Percentiles rank a stretch among this genome's conserved stretches.
Conservation (phyloP, 2,329 filamentous ascomycete species). For the Trichophyton schoenleinii region DNA sequence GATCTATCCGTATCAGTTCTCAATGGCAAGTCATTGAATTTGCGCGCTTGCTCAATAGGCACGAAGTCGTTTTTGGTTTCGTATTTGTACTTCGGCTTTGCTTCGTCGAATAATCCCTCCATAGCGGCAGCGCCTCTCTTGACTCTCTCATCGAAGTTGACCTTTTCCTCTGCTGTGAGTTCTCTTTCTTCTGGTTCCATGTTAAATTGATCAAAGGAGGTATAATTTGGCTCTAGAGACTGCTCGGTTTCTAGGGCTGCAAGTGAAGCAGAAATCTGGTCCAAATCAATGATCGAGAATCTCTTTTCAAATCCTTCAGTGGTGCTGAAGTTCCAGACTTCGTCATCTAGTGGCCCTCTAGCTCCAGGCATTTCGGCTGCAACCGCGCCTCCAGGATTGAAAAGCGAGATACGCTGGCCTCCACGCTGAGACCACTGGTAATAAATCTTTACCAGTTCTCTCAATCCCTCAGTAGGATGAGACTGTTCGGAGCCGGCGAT, state of each 20-base stretch:
- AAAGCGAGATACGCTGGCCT: conserved; percentile 43
- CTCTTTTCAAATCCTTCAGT: conserved; percentile 48
- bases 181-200: conserved; percentile 19
- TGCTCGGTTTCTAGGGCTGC: conserved; percentile 28
- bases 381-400: conserved; percentile 47
- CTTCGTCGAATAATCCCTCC: conserved; percentile 45
- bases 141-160: conserved; percentile 45
- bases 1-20: conserved; percentile 35
- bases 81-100: conserved; percentile 46
- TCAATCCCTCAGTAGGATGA: conserved; percentile 34
- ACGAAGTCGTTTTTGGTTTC: conserved; percentile 41
- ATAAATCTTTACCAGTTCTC: conserved; percentile 36
- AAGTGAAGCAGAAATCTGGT: conserved; percentile 37
- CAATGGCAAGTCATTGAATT: conserved; percentile 44
- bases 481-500: conserved; percentile 31
- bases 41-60: conserved; percentile 30
- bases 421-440: conserved; percentile 39
- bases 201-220: conserved; percentile 17
- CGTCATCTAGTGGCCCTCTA: conserved; percentile 31
- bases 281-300: conserved; percentile 36
- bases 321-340: conserved; percentile 55
- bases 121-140: conserved; percentile 45
- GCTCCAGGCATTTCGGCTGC: conserved; percentile 39
- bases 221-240: conserved; percentile 12
- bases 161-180: conserved; percentile 34